Evolutionary conservation across 2,329 filamentous ascomycete genomes (phyloP), one percentile per base, ranked within the genome.

Genomic region (Sclerotinia spermophila): DNA sequence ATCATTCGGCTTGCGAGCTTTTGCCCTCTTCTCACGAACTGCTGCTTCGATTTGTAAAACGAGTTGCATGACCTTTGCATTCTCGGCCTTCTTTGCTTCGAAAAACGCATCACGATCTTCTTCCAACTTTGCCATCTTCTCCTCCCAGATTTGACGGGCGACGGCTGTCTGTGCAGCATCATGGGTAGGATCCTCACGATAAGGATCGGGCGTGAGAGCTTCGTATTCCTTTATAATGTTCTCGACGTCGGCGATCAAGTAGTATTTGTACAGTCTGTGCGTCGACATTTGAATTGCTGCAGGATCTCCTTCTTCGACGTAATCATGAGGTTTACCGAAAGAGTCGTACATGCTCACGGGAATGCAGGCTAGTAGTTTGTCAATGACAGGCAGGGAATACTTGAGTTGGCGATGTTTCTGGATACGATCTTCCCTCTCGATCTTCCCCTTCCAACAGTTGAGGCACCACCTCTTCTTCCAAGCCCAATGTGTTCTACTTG

Each of bases 301-400:
- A n/a, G 62, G 62, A n/a, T 53, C 42, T 21, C 27, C 66, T 55
- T 77, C 72, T 6, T 76, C 75, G 27, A 76, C 73, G 40, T 74
- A 77, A 66, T 78, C 75, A 48, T 78, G 77, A 19, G 78, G 76
- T 69, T 79, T 79, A 40, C 74, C 69, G 55, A 76, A 79, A 10
- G 76, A 78, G 67, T 79, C 78, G 53, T 78, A 74, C 73, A 78
- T 76, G 44, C 77, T 76, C 35, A 74, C 73, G 6, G 78, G 77
- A 62, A 79, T 78, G 58, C 76, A 78, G 56, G 77, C 75, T 21
- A 79, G 72, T n/a, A 79, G 69, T 55, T 75, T 75, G 19, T 71
- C 74, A 2, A 79, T 60, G 13, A 70, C 70, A 27, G 68, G 66
- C 6, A 76, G 73, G 15, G 71, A 60, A 62, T 74, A 74, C 19